These are phyloP conservation scores for Teratosphaeria nubilosa DNA, from an alignment of 2,329 filamentous ascomycete species.

Conservation along the genomic window DNA sequence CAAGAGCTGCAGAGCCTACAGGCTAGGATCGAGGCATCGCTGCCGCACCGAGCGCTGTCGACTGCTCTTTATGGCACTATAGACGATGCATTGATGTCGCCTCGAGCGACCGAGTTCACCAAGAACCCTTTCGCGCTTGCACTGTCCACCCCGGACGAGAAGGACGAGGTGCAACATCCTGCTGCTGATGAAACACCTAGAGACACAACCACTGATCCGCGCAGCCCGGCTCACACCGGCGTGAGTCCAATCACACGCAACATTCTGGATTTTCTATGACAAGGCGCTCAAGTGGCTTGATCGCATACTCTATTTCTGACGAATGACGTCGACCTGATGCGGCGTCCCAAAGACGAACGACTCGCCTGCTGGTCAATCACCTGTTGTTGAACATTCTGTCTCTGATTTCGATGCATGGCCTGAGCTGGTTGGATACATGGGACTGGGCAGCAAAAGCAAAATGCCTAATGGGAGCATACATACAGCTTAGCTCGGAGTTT, in stretches of 20 bases:
- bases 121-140: slow-evolving; percentile 50
- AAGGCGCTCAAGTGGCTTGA: neutral
- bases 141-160: slow-evolving; percentile 23
- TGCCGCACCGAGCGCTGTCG: slow-evolving; percentile 8
- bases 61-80: neutral
- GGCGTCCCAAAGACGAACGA: neutral
- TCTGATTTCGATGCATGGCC: neutral
- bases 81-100: slow-evolving; percentile 54
- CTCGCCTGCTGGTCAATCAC: neutral
- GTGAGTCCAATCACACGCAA: slow-evolving; percentile 66
- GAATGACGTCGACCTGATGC: neutral
- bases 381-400: neutral
- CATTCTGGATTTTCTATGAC: slow-evolving; percentile 66
- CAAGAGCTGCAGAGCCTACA: slow-evolving; percentile 23
- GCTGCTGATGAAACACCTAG: slow-evolving; percentile 36
- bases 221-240: slow-evolving; percentile 65
- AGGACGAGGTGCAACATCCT: slow-evolving; percentile 18
- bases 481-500: neutral
- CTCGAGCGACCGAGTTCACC: slow-evolving; percentile 62
- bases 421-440: neutral
- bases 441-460: neutral
- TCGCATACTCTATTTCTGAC: neutral
- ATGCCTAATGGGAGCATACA: neutral
- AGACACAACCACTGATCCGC: slow-evolving; percentile 46
- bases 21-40: slow-evolving; percentile 20